Evolutionary conservation across 768 basidiomycete genomes (phyloP).

Genomic region (Suillus paluster): DNA sequence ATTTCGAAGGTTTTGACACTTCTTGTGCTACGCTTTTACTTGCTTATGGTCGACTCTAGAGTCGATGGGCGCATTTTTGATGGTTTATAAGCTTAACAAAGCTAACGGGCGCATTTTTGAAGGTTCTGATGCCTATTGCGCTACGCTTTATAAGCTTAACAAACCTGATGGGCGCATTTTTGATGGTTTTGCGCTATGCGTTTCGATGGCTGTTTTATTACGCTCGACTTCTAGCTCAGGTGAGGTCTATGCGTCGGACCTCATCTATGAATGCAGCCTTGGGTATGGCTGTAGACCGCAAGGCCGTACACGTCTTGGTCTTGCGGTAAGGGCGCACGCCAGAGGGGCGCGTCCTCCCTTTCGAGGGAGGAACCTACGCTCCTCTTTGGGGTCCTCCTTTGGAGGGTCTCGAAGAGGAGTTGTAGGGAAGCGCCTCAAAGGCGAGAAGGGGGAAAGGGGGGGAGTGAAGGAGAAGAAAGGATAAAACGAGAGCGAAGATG

Average conservation of each 20-base stretch:
- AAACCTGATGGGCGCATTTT: no score
- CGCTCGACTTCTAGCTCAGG: no score
- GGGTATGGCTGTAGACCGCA: not conserved
- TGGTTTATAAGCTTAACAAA: no score
- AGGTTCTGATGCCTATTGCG: conserved; percentile 51
- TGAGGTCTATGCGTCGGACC: not conserved
- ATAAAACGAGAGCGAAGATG: no score
- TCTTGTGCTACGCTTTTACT: no score
- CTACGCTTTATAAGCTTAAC: conserved; percentile 59
- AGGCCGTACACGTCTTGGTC: no score
- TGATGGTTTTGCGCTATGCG: no score
- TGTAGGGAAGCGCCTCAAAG: conserved; percentile 67
- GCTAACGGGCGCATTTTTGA: not conserved
- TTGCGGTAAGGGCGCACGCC: not conserved
- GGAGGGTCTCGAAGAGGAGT: conserved; percentile 62
- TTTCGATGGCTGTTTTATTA: no score
- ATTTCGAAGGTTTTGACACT: no score
- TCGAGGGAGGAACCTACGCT: conserved; percentile 46
- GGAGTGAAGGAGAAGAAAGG: not conserved
- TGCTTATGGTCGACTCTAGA: no score
- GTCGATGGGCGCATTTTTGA: no score
- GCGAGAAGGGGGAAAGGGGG: not conserved
- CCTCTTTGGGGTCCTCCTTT: conserved; percentile 55
- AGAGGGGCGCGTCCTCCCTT: conserved; percentile 16
- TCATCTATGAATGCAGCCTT: not conserved